Base-by-base conservation (phyloP, 371 early-diverging fungal genomes). In the Mucor circinelloides region DNA sequence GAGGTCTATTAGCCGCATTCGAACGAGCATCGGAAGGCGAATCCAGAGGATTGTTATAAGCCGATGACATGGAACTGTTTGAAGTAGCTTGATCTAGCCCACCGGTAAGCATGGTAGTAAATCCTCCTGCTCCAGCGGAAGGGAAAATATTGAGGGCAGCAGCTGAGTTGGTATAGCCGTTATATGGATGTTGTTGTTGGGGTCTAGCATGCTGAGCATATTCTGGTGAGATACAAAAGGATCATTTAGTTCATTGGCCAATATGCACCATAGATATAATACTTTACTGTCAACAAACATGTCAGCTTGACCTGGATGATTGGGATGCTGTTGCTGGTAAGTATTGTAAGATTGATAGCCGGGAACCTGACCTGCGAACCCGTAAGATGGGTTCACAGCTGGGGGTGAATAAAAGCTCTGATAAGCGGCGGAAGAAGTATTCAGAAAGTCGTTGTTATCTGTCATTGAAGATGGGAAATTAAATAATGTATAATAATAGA, bases 71-170 rank as follows among this genome's bases (percentile, higher is more conserved):
- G 38, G 28, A 6, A 31, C 17, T 31, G n/a, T 3, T 9, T n/a
- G 46, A 66, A 27, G 13, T 15, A 8, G 6, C 8, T 50, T 63
- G 64, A 40, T 63, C 56, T 25, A 63, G 55, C 3, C 55, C 55
- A 19, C 36, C 40, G 19, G 64, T 25, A 4, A 63, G 13, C 38
- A 55, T 55, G 23, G 3, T 38, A 3, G 64, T 63, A 25, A 63
- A 63, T 13, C 38, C 56, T 32, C 34, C 58, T n/a, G 34, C 4
- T 38, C 34, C 38, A 13, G 42, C 31, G 17, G 64, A 55, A 19
- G 54, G 36, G 13, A 55, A 55, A 36, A 55, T 27, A 56, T 30
- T 17, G 12, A 55, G 40, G 19, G 48, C 13, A 25, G 25, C 21
- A 50, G 50, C 50, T 50, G 50, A 50, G 50, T 50, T 50, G 21